phyloP scores from a whole-genome alignment of 495 filamentous ascomycete species.

The Hypomontagnella monticulosa region DNA sequence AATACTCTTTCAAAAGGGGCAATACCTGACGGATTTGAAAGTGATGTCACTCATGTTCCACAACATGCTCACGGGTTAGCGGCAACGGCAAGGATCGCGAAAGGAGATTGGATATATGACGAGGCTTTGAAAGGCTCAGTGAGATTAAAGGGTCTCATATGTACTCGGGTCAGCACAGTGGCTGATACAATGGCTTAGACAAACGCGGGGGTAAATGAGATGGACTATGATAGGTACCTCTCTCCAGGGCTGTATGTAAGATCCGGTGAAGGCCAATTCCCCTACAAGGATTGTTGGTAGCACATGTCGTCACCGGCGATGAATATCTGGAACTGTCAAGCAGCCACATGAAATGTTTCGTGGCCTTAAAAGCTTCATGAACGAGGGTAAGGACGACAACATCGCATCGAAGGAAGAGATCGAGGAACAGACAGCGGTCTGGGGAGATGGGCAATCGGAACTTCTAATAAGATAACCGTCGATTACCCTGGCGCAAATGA shows the following conservation, averaged over 20 bases:
- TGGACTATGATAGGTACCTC: not conserved
- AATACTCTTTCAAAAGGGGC: not conserved
- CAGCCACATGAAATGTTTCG: slow-evolving; percentile 23
- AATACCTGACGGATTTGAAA: slow-evolving; percentile 1
- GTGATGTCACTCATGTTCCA: slow-evolving; percentile 40
- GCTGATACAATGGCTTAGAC: slow-evolving; percentile 21
- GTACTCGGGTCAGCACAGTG: slow-evolving; percentile 22
- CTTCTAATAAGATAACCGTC: slow-evolving; percentile 28
- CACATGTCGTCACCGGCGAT: slow-evolving; percentile 37
- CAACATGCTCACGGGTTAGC: slow-evolving; percentile 22
- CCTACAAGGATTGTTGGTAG: slow-evolving; percentile 1
- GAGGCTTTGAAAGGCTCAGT: slow-evolving; percentile 6
- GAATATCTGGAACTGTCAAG: not conserved
- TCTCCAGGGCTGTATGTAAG: slow-evolving; percentile 2
- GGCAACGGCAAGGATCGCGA: slow-evolving; percentile 33
- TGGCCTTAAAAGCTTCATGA: slow-evolving; percentile 1
- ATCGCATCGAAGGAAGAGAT: slow-evolving; percentile 11
- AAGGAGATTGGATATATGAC: slow-evolving; percentile 40
- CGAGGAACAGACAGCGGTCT: not conserved
- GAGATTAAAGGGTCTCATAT: slow-evolving; percentile 35
- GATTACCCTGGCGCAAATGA: slow-evolving; percentile 34
- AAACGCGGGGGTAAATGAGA: slow-evolving; percentile 25
- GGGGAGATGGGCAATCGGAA: slow-evolving; percentile 5
- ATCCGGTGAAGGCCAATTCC: slow-evolving; percentile 21
- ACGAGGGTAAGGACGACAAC: not conserved